Evolutionary conservation across 495 filamentous ascomycete genomes (phyloP), one percentile per base, ranked within the genome.

Genomic region (Haplographium delicatum): DNA sequence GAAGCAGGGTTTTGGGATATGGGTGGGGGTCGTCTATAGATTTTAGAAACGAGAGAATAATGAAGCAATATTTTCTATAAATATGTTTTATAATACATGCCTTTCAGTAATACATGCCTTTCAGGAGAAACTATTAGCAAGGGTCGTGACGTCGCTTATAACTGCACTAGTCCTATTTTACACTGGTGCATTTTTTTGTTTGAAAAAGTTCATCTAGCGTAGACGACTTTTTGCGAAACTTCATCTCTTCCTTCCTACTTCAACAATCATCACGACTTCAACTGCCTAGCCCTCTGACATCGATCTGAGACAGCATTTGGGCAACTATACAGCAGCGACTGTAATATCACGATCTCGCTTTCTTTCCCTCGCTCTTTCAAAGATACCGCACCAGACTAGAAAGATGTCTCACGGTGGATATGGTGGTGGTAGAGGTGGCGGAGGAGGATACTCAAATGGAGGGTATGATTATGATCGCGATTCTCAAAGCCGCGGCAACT

Each of bases 1-100:
- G 89, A 95, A 67, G 84, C 82, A 57, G 83, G 78, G 1, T 94
- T 95, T 67, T 94, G 89, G 89, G 81, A 89, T 44, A 93, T 94
- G 82, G 83, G 87, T 72, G n/a, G n/a, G n/a, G n/a, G n/a, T n/a
- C n/a, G n/a, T n/a, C n/a, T n/a, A n/a, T n/a, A n/a, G n/a, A n/a
- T n/a, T n/a, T n/a, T n/a, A 31, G 7, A 31, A 13, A 31, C 28
- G 13, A 31, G 13, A 31, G 7, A 31, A 31, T 31, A 31, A 31
- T 7, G 7, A 31, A 7, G 28, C 28, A 31, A 7, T 31, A 31
- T 31, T 13, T 31, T 31, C 13, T 7, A 7, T 31, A 13, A 13
- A 31, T 31, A 31, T 31, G n/a, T n/a, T n/a, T n/a, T n/a, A n/a
- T n/a, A n/a, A n/a, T n/a, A n/a, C n/a, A n/a, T n/a, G n/a, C n/a